A percentile compares a stretch with the other conserved stretches of the same genome.
phyloP scores from a whole-genome alignment of 192 early-diverging fungal genomes.

The Mortierella alpina region DNA sequence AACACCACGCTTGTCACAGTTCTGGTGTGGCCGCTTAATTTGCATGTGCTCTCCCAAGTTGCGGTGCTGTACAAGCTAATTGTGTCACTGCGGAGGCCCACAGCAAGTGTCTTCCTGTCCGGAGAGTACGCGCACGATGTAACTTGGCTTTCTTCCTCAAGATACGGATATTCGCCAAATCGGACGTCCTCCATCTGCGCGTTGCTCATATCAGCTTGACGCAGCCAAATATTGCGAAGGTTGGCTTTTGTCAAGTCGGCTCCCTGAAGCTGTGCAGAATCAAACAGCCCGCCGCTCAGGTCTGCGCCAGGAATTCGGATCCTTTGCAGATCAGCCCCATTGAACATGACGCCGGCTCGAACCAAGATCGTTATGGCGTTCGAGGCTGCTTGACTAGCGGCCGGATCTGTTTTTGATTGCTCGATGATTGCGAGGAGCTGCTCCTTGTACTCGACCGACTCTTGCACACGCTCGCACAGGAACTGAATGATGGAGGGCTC shows the following conservation, averaged over 20 bases:
- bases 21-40: background rate
- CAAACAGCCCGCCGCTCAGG: slow-evolving; percentile 1
- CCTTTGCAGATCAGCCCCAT: slow-evolving; percentile 4
- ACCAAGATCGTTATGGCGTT: slow-evolving; percentile 16
- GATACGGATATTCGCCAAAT: background rate
- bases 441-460: background rate
- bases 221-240: background rate
- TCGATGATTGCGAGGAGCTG: background rate
- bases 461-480: slow-evolving; percentile 1
- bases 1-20: background rate
- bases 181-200: background rate
- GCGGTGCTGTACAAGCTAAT: background rate
- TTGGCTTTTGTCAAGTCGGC: background rate
- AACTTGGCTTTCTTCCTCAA: too few species aligned
- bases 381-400: background rate
- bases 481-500: background rate
- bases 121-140: slow-evolving; percentile 6
- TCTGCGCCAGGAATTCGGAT: slow-evolving; percentile 11
- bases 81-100: background rate
- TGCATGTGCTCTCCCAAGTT: background rate
- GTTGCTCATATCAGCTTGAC: background rate
- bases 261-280: slow-evolving; percentile 4
- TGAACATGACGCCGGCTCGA: slow-evolving; percentile 3
- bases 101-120: background rate
- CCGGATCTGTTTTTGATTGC: background rate